Evolutionary conservation across 768 basidiomycete genomes (phyloP).

Genomic region (Trametes punicea): DNA sequence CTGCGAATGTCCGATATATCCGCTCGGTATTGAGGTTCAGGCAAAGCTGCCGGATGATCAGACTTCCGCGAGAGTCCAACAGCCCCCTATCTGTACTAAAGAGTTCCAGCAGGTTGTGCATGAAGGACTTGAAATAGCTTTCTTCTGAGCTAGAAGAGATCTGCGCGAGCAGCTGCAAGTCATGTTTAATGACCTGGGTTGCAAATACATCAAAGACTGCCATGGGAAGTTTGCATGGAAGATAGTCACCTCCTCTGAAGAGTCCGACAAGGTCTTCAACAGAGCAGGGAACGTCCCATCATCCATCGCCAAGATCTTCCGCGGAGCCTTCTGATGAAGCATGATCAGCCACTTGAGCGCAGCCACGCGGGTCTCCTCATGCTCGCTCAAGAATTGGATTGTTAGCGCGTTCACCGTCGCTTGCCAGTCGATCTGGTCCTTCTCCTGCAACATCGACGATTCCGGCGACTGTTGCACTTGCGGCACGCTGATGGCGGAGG

Average conservation of each 20-base stretch:
- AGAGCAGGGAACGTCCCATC: slow-evolving; percentile 96
- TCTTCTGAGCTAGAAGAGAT: slow-evolving; percentile 96
- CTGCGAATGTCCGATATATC: slow-evolving; percentile 94
- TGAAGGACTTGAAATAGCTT: slow-evolving; percentile 91
- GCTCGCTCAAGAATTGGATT: slow-evolving; percentile 92
- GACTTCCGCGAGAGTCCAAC: slow-evolving; percentile 86
- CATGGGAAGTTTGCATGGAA: not conserved
- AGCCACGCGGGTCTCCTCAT: slow-evolving; percentile 93
- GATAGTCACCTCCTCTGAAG: slow-evolving; percentile 79
- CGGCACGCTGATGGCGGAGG: slow-evolving; percentile 27
- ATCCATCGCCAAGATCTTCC: slow-evolving; percentile 95
- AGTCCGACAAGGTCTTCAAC: slow-evolving; percentile 93
- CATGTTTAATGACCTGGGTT: slow-evolving; percentile 89
- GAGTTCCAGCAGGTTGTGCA: slow-evolving; percentile 90
- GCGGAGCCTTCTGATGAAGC: slow-evolving; percentile 97
- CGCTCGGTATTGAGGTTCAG: slow-evolving; percentile 91
- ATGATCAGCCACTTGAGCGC: slow-evolving; percentile 98
- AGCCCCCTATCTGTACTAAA: slow-evolving; percentile 93
- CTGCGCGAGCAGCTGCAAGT: slow-evolving; percentile 92
- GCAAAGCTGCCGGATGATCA: slow-evolving; percentile 95
- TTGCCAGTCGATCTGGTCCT: slow-evolving; percentile 88
- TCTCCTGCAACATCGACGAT: slow-evolving; percentile 37
- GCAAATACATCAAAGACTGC: not conserved
- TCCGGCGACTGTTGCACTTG: slow-evolving; percentile 26
- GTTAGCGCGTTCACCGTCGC: slow-evolving; percentile 90